phyloP scores from a whole-genome alignment of 2,329 filamentous ascomycete genomes.

The Ilyonectria mors-panacis region DNA sequence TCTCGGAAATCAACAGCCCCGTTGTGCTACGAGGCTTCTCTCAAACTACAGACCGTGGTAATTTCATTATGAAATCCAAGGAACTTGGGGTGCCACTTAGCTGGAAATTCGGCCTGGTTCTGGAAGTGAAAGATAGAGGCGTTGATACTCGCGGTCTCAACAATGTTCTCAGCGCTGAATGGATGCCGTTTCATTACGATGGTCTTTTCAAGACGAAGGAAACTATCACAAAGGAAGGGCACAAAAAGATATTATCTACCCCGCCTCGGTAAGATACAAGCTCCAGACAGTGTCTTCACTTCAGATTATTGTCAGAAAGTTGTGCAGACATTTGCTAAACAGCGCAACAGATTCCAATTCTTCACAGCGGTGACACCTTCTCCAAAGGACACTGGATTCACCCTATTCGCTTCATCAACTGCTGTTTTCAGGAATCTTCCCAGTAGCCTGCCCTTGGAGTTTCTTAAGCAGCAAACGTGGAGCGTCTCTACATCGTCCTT shows the following conservation, averaged over 20 bases:
- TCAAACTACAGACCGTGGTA: conserved; percentile 60
- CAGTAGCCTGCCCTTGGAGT: conserved; percentile 51
- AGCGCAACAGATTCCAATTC: conserved; percentile 62
- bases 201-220: conserved; percentile 69
- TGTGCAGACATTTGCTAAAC: not conserved
- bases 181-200: conserved; percentile 72
- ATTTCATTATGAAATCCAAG: conserved; percentile 61
- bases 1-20: conserved; percentile 67
- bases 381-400: conserved; percentile 66
- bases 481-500: conserved; percentile 65
- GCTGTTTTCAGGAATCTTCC: conserved; percentile 65
- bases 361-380: conserved; percentile 64
- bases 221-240: conserved; percentile 51
- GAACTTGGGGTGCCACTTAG: conserved; percentile 64
- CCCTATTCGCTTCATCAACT: conserved; percentile 67
- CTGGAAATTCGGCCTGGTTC: conserved; percentile 68
- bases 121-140: conserved; percentile 66
- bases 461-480: conserved; percentile 61
- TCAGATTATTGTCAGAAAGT: not conserved
- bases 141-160: conserved; percentile 61
- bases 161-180: conserved; percentile 67
- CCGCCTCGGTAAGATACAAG: conserved; percentile 57
- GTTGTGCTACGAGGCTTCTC: conserved; percentile 67
- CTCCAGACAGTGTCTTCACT: not conserved
- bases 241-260: conserved; percentile 57